Conservation (phyloP, 306 rosid genomes). For the Quercus parvula region DNA sequence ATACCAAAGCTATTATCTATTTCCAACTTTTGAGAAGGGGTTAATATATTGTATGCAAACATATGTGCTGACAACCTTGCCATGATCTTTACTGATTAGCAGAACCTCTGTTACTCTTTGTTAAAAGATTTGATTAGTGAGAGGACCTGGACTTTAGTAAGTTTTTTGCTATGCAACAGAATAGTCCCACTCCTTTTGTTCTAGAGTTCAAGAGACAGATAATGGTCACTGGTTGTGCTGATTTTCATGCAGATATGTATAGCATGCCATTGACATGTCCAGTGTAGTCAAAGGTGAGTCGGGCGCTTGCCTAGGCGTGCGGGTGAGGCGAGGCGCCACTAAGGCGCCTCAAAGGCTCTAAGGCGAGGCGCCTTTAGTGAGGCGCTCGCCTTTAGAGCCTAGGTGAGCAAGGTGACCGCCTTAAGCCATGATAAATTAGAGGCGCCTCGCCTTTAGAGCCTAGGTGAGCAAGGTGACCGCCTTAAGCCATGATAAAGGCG, state of each 20-base stretch:
- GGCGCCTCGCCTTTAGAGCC: no score
- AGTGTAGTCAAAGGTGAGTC: no score
- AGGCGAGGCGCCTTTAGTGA: no score
- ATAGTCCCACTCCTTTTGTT: neutral
- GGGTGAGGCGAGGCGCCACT: no score
- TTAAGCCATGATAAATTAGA: no score
- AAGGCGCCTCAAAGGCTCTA: no score
- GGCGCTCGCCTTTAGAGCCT: no score
- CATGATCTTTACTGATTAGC: neutral
- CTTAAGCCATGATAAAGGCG: no score
- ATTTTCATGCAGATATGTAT: constrained; percentile 13
- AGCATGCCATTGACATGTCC: neutral
- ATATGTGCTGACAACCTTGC: neutral
- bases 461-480: no score
- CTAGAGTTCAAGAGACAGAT: neutral
- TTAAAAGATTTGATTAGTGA: neutral
- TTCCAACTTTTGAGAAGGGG: neutral
- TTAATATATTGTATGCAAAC: neutral
- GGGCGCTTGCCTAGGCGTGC: no score
- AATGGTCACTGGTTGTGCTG: neutral
- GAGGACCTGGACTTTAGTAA: neutral
- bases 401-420: no score
- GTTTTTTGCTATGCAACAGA: neutral
- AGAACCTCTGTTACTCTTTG: neutral
- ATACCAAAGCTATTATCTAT: neutral